Evolutionary conservation across 2,329 filamentous ascomycete genomes (phyloP).

Genomic region (Thielaviopsis musarum): DNA sequence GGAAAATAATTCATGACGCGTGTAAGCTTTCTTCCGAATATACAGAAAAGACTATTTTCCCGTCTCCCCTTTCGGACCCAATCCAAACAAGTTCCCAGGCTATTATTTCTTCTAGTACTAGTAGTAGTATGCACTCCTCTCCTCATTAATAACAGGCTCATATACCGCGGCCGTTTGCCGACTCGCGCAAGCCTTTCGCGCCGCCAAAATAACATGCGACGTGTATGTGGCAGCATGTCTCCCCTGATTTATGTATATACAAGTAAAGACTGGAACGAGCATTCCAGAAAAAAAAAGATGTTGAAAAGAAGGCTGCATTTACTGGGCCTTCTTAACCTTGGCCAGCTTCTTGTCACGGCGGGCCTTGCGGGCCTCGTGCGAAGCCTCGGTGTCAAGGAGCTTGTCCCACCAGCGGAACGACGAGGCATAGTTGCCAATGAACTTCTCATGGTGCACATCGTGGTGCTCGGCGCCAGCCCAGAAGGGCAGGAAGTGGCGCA

Average conservation of each 20-base stretch:
- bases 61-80: neutral
- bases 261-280: neutral
- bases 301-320: conserved; percentile 18
- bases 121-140: neutral
- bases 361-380: conserved; percentile 68
- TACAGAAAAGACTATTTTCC: neutral
- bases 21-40: neutral
- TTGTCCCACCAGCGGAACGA: conserved; percentile 99
- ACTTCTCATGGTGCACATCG: conserved; percentile 93
- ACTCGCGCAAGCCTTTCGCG: neutral
- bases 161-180: neutral
- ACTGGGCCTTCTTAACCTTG: conserved; percentile 53
- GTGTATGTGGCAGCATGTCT: neutral
- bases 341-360: conserved; percentile 63
- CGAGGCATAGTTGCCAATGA: conserved; percentile 94
- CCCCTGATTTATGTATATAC: conserved; percentile 1
- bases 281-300: neutral
- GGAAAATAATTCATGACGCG: neutral
- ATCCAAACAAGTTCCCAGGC: neutral
- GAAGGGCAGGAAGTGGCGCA: conserved; percentile 91
- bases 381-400: conserved; percentile 80
- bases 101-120: neutral
- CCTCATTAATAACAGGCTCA: neutral
- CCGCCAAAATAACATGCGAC: neutral
- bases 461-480: conserved; percentile 97